Evolutionary conservation across 176 grass and related monocot species (phyloP).

Genomic region (Alopecurus myosuroides): DNA sequence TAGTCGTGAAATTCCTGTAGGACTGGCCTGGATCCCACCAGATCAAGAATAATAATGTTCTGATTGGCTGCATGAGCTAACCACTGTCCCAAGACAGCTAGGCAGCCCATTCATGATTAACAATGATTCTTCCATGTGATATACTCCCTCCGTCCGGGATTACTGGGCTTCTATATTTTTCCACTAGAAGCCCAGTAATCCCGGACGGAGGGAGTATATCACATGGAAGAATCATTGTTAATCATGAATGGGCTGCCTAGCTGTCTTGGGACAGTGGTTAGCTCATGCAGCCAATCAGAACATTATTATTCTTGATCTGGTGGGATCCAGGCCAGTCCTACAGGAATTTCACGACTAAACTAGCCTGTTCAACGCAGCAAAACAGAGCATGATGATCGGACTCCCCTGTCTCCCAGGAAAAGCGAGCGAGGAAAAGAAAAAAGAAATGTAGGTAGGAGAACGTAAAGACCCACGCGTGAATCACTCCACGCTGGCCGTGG

Average conservation of each 20-base stretch:
- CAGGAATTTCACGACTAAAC: conserved; percentile 8
- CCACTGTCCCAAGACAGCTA: conserved; percentile 19
- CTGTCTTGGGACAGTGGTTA: conserved; percentile 18
- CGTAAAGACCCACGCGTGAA: conserved; percentile 1
- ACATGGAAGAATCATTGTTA: not conserved
- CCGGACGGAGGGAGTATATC: no score
- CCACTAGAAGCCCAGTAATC: no score
- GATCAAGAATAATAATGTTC: conserved; percentile 7
- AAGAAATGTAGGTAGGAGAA: not conserved
- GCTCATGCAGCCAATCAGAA: not conserved
- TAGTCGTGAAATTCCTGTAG: not conserved
- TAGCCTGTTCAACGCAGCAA: not conserved
- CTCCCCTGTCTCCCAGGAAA: not conserved
- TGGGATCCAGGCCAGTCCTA: not conserved
- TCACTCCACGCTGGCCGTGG: conserved; percentile 44
- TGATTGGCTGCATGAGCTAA: not conserved
- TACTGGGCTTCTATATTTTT: no score
- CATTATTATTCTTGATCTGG: conserved; percentile 5
- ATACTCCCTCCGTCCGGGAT: no score
- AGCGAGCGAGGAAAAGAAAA: not conserved
- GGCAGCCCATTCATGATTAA: conserved; percentile 15
- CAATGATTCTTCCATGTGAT: not conserved
- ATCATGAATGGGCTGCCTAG: conserved; percentile 18
- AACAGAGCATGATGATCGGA: not conserved
- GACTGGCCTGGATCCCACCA: not conserved